These are phyloP conservation scores for Hansfordia pulvinata DNA, from an alignment of 2,329 filamentous ascomycete genomes.

Conservation along the genomic window DNA sequence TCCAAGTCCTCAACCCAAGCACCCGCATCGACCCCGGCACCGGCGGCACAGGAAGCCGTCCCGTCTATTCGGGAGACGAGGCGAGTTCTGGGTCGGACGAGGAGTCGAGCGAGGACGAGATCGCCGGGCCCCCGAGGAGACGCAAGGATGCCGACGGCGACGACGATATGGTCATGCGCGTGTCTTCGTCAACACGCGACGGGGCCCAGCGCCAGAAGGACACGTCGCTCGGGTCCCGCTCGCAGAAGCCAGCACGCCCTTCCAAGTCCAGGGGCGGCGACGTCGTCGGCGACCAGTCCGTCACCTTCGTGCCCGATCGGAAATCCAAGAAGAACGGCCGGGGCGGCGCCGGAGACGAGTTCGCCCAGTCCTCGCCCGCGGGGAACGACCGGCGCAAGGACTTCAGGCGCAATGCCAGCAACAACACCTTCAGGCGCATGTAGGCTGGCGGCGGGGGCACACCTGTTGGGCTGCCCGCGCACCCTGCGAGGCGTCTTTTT, in stretches of 20 bases:
- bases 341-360: constrained; percentile 3
- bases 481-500: too few relatives aligned
- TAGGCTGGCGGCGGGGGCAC: too few relatives aligned
- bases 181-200: constrained; percentile 55
- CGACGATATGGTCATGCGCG: constrained; percentile 44
- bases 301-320: constrained; percentile 58
- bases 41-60: constrained; percentile 14
- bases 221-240: constrained; percentile 40
- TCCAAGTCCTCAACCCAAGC: constrained; percentile 79
- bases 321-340: constrained; percentile 29
- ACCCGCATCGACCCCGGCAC: constrained; percentile 35
- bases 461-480: too few relatives aligned
- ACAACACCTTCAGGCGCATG: constrained; percentile 57
- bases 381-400: constrained; percentile 8
- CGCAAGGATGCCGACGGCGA: constrained; percentile 8
- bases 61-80: too few relatives aligned
- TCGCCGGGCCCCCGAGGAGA: constrained; percentile 11
- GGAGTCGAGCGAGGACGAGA: constrained; percentile 19
- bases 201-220: constrained; percentile 42
- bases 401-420: constrained; percentile 57
- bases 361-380: neutral
- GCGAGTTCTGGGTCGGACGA: constrained; percentile 35
- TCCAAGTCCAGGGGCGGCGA: constrained; percentile 31
- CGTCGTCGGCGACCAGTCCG: constrained; percentile 48
- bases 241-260: constrained; percentile 32